A percentile compares a stretch with the other conserved stretches of the same genome.
Conservation (phyloP, 2,329 filamentous ascomycete genomes). For the Microdochium paspali region DNA sequence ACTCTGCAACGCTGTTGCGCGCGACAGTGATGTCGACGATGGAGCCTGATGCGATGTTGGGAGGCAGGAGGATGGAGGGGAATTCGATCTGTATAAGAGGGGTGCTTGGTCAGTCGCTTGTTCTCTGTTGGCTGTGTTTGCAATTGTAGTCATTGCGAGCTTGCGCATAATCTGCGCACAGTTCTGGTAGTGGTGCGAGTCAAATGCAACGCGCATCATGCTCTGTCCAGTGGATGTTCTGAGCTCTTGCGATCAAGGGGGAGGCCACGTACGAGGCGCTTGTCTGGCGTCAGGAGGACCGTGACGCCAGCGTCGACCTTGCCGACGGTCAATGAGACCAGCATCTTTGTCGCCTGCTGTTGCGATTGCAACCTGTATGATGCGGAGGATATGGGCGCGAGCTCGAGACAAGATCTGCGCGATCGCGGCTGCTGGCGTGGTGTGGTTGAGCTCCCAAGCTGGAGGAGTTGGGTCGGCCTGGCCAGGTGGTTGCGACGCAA, state of each 20-base stretch:
- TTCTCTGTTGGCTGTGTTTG: background rate
- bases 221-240: background rate
- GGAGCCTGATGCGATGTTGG: slow-evolving; percentile 88
- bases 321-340: slow-evolving; percentile 95
- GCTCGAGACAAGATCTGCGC: background rate
- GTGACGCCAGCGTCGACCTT: slow-evolving; percentile 99
- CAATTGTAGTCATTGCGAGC: background rate
- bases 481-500: background rate
- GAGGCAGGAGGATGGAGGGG: slow-evolving; percentile 90
- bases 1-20: slow-evolving; percentile 75
- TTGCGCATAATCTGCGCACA: no score
- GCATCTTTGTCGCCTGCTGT: slow-evolving; percentile 44
- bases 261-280: slow-evolving; percentile 66
- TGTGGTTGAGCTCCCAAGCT: slow-evolving; percentile 12
- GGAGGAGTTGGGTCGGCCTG: slow-evolving; percentile 3
- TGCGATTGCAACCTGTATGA: background rate
- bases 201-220: background rate
- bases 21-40: slow-evolving; percentile 97
- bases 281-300: slow-evolving; percentile 92
- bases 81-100: slow-evolving; percentile 74
- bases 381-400: background rate
- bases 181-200: no score
- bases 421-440: slow-evolving; percentile 1
- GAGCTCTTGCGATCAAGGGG: background rate
- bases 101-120: slow-evolving; percentile 11